Evolutionary conservation across 2,329 filamentous ascomycete genomes (phyloP).

Genomic region (Fusarium sp.): DNA sequence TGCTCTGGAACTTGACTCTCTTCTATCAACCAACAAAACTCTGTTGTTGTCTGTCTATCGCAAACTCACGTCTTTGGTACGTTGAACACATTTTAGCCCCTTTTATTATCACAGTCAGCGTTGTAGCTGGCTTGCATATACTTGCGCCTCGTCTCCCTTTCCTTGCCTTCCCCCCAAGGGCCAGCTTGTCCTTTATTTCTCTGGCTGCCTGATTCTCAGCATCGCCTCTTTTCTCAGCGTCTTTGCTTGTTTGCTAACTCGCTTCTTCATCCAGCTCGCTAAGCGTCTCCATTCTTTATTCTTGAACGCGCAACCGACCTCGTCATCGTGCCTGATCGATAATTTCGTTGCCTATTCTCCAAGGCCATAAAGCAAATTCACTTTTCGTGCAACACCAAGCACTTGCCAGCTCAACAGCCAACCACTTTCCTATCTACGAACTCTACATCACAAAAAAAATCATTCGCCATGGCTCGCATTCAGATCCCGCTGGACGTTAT

Average conservation of each 20-base stretch:
- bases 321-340: slow-evolving; percentile 36
- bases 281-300: slow-evolving; percentile 35
- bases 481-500: slow-evolving; percentile 91
- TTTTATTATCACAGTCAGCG: slow-evolving; percentile 16
- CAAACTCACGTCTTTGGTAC: slow-evolving; percentile 25
- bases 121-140: slow-evolving; percentile 7
- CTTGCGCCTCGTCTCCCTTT: slow-evolving; percentile 31
- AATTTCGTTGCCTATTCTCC: slow-evolving; percentile 40
- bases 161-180: slow-evolving; percentile 14
- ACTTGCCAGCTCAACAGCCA: slow-evolving; percentile 13
- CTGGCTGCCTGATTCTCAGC: slow-evolving; percentile 25
- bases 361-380: slow-evolving; percentile 32
- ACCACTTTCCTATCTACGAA: slow-evolving; percentile 20
- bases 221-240: neutral
- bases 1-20: slow-evolving; percentile 18
- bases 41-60: slow-evolving; percentile 2
- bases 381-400: slow-evolving; percentile 19
- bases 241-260: slow-evolving; percentile 21
- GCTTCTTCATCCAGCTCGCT: slow-evolving; percentile 25
- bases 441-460: slow-evolving; percentile 12
- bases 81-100: slow-evolving; percentile 2
- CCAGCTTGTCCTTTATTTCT: slow-evolving; percentile 41
- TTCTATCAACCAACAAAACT: neutral
- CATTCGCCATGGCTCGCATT: slow-evolving; percentile 75
- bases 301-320: slow-evolving; percentile 35